These are phyloP conservation scores for Trichoderma reesei DNA, from an alignment of 495 filamentous ascomycete genomes.

Conservation along the genomic window DNA sequence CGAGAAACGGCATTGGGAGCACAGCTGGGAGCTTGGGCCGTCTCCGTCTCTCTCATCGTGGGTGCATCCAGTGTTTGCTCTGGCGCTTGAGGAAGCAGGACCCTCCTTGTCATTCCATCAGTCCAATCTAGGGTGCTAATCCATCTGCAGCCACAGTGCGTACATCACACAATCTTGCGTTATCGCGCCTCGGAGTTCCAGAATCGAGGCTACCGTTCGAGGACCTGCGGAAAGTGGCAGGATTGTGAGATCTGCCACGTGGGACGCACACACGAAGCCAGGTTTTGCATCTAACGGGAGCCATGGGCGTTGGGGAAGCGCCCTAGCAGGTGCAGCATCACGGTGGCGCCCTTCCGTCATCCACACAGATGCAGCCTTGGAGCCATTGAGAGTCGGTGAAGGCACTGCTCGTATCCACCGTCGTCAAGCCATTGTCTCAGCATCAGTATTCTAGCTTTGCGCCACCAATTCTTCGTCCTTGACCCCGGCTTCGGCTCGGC, in stretches of 20 bases:
- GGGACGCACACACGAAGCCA: not conserved
- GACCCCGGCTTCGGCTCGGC: not conserved
- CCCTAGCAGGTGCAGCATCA: not conserved
- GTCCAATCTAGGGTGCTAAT: too few species aligned
- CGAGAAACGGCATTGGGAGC: too few species aligned
- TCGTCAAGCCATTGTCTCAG: not conserved
- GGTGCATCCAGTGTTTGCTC: too few species aligned
- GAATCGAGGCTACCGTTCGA: not conserved
- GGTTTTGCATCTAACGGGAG: constrained; percentile 4
- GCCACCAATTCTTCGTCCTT: not conserved
- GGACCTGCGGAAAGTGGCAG: not conserved
- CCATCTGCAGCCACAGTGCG: too few species aligned
- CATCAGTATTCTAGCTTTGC: not conserved
- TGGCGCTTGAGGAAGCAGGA: too few species aligned
- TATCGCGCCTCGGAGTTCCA: not conserved
- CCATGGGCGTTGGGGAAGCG: not conserved
- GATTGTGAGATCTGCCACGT: constrained; percentile 5
- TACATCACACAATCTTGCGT: too few species aligned
- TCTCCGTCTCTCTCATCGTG: too few species aligned
- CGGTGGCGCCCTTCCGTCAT: not conserved
- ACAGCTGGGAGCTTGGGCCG: too few species aligned
- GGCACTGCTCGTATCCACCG: not conserved
- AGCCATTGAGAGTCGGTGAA: constrained; percentile 1
- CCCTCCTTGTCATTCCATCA: too few species aligned
- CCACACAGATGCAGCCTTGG: not conserved